Evolutionary conservation across 2,329 filamentous ascomycete species (phyloP).

Genomic region (Fusarium sulawesiense): DNA sequence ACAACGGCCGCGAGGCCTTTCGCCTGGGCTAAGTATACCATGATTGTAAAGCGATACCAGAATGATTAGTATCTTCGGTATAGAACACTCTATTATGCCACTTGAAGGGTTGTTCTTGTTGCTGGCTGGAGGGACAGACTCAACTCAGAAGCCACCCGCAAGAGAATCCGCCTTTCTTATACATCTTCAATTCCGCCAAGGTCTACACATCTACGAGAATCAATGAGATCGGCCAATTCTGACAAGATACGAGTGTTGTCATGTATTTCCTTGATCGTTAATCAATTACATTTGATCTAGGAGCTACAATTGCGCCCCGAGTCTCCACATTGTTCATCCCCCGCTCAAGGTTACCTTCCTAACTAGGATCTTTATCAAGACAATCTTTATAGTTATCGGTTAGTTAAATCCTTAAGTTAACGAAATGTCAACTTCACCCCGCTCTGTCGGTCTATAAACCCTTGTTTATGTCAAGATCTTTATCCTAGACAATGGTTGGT

Average conservation of each 20-base stretch:
- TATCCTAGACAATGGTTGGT: background rate
- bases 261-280: background rate
- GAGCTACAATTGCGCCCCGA: background rate
- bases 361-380: slow-evolving; percentile 18
- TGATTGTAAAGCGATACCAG: background rate
- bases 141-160: background rate
- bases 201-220: background rate
- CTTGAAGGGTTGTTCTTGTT: background rate
- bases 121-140: background rate
- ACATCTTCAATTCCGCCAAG: background rate
- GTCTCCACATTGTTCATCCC: slow-evolving; percentile 15
- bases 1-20: slow-evolving; percentile 20
- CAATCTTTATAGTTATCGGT: slow-evolving; percentile 23
- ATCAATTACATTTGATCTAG: slow-evolving; percentile 6
- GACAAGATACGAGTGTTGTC: background rate
- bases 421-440: slow-evolving; percentile 1
- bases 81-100: too few species aligned
- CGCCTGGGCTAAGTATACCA: slow-evolving; percentile 14
- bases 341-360: slow-evolving; percentile 23
- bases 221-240: background rate
- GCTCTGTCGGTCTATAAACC: slow-evolving; percentile 5
- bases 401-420: background rate
- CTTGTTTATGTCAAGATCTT: background rate
- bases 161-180: background rate
- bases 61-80: too few species aligned